Base-by-base conservation (phyloP, 2,329 filamentous ascomycete species). In the Simplicillium aogashimaense region DNA sequence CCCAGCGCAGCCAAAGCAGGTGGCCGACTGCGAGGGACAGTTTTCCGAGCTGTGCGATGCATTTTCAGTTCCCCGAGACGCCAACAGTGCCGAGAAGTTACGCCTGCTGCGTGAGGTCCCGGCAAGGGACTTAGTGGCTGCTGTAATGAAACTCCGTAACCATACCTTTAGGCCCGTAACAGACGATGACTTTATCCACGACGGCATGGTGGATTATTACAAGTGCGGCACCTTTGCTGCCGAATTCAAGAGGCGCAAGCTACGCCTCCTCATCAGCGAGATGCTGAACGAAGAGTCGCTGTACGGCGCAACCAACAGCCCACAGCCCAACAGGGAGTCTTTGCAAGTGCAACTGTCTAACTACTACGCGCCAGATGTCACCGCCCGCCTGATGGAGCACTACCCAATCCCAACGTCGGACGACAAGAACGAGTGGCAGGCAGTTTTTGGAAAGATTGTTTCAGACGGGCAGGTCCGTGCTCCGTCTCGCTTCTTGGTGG, bases 151-250 rank as follows among this genome's bases (percentile, higher is more conserved):
- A 8, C 48, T 69, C 25, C 57, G 66, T 40, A 55, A 64, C 35
- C 65, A 69, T 44, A 69, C 65, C 0, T 70, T 69, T 52, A 60
- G 66, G 2, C 61, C 64, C 1, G 55, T 66, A 6, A 69, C 64
- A 0, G 64, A 69, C 36, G 54, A 56, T 7, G 28, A 58, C 1
- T 69, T 69, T 41, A 56, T 68, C 14, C 55, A 58, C 8, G 42
- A 51, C 1, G 57, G 54, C 0, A 61, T 69, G 46, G 54, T 60
- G 1, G 51, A 61, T 1, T 66, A 67, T 15, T 50, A 65, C 11
- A 52, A 54, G 25, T 54, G 53, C 34, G 57, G 58, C 1, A 45
- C 41, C 0, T 66, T 69, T 36, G 60, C 65, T 0, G 43, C 50
- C 2, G 53, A 61, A 25, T 66, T 69, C 40, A 57, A 53, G 18